Base-by-base conservation (phyloP, 1,284 basidiomycete genomes). In the Cutaneotrichosporon cavernicola region DNA sequence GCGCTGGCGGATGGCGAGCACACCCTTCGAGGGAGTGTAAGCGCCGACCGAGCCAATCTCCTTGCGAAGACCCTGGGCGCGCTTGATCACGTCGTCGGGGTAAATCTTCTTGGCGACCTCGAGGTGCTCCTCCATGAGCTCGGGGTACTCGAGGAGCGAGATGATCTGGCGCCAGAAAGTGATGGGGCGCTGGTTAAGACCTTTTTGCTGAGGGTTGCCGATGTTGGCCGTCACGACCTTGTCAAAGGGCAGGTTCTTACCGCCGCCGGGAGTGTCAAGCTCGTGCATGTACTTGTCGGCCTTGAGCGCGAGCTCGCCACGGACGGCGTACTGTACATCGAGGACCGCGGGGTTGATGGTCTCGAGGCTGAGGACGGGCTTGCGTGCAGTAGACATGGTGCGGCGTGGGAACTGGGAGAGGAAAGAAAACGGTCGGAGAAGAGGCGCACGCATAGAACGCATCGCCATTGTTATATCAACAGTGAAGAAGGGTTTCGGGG, bases 121-220 rank as follows among this genome's bases (percentile, higher is more conserved):
- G 31, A 88, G 85, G 34, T 91, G 90, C 64, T 91, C 83, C 59
- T 90, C 85, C 69, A 91, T 86, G 52, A 99, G 84, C 7, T 87
- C 88, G 5, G 96, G 93, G 83, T 91, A 97, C 76, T 99, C 96
- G 78, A 91, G 90, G 67, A 99, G 82, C 2, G 94, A 71, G 66
- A 80, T 73, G 56, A 78, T 69, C 88, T 99, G 96, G 66, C 96
- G 85, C 74, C 88, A 87, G 81, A 92, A 99, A 9, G 96, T 97
- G 67, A 99, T 87, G 1, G 95, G 92, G 26, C 89, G 87, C 80
- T 99, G 97, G 79, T 97, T 89, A 52, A 99, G 85, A 1, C 91
- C 92, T 76, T 89, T 89, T 81, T 97, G 96, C 82, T 99, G 96
- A 0, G 96, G 96, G 78, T 99, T 99, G 10, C 96, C 96, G 65